phyloP scores from a whole-genome alignment of 2,329 filamentous ascomycete genomes.

The Lachnellula occidentalis region DNA sequence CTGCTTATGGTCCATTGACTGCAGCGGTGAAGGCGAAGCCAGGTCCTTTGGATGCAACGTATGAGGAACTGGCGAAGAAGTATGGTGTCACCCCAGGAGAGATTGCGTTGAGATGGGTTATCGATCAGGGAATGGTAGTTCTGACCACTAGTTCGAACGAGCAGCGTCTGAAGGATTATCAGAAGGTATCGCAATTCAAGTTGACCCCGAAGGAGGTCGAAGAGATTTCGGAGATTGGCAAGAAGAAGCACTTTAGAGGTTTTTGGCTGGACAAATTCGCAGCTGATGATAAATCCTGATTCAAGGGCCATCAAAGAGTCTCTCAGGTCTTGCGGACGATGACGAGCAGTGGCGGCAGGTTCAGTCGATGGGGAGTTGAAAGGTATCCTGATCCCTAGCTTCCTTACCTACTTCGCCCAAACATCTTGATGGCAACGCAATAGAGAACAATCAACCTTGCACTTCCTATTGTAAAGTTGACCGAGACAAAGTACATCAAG shows the following conservation, averaged over 20 bases:
- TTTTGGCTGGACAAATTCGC: slow-evolving; percentile 8
- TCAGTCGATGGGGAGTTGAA: too few species aligned
- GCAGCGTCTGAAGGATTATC: slow-evolving; percentile 51
- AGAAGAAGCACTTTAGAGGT: slow-evolving; percentile 18
- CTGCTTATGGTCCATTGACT: slow-evolving; percentile 52
- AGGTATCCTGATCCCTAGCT: too few species aligned
- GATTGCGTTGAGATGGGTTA: slow-evolving; percentile 52
- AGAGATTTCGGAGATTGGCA: slow-evolving; percentile 50
- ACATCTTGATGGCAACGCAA: too few species aligned
- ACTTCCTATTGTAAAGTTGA: too few species aligned
- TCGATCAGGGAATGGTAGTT: slow-evolving; percentile 54
- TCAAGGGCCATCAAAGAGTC: too few species aligned
- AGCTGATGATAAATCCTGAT: slow-evolving; percentile 1
- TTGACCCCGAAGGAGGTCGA: slow-evolving; percentile 54
- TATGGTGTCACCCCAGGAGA: slow-evolving; percentile 53
- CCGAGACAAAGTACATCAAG: too few species aligned
- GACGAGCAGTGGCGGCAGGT: too few species aligned
- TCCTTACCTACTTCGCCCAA: too few species aligned
- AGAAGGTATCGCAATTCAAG: slow-evolving; percentile 49
- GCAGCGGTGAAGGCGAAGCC: slow-evolving; percentile 43
- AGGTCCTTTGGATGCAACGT: slow-evolving; percentile 49
- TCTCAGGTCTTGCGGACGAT: too few species aligned
- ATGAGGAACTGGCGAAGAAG: slow-evolving; percentile 48
- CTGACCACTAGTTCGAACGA: slow-evolving; percentile 56
- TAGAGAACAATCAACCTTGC: too few species aligned